Conservation (phyloP, 2,329 filamentous ascomycete genomes). For the Madurella fahalii region DNA sequence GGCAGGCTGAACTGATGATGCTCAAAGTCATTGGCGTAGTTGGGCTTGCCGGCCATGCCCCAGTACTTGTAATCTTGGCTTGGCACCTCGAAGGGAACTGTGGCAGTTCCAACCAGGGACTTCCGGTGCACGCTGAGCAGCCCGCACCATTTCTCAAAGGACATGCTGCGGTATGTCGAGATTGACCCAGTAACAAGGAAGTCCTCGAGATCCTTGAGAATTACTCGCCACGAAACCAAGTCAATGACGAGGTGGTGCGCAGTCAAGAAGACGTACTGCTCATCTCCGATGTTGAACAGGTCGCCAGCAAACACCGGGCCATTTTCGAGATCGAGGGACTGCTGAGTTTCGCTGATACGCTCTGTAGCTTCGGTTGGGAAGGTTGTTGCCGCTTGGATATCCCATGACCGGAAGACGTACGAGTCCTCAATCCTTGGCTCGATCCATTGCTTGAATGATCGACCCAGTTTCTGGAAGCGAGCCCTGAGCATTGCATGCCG, state of each 20-base stretch:
- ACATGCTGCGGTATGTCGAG: constrained; percentile 15
- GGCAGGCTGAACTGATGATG: constrained; percentile 34
- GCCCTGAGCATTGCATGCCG: constrained; percentile 35
- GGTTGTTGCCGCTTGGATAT: not conserved
- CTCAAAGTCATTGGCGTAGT: constrained; percentile 17
- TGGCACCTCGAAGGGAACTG: constrained; percentile 9
- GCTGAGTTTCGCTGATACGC: constrained; percentile 21
- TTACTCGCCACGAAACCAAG: constrained; percentile 41
- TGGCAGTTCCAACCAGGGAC: not conserved
- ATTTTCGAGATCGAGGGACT: constrained; percentile 15
- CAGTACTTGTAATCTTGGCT: constrained; percentile 13
- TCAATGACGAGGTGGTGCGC: constrained; percentile 39
- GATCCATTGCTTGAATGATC: constrained; percentile 27
- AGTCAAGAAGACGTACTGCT: constrained; percentile 28
- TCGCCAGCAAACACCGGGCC: constrained; percentile 25
- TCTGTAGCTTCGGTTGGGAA: constrained; percentile 7
- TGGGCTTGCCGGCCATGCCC: constrained; percentile 8
- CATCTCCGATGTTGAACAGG: constrained; percentile 16
- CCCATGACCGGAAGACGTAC: constrained; percentile 13
- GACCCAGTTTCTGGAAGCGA: constrained; percentile 27
- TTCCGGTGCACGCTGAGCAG: constrained; percentile 31
- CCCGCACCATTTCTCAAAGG: constrained; percentile 36
- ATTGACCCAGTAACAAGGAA: constrained; percentile 25
- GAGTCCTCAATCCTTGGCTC: constrained; percentile 15
- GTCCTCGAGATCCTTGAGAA: constrained; percentile 40